Evolutionary conservation across 2,329 filamentous ascomycete genomes (phyloP), one percentile per base, ranked within the genome.

Genomic region (Xylaria sp.): DNA sequence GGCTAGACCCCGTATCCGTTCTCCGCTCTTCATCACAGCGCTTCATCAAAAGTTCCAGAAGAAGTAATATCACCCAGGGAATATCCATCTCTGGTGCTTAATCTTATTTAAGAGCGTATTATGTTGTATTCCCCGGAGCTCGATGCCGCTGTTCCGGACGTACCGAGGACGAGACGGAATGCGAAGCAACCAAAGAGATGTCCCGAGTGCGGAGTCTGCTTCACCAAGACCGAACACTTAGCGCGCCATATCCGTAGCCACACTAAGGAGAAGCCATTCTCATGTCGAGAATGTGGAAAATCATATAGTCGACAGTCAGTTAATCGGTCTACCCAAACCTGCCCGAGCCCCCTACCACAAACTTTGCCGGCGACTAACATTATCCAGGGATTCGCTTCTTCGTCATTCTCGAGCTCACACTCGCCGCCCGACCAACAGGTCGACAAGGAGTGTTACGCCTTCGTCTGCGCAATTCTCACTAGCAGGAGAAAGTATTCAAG

Each of bases 291-390:
- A 48, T 70, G 68, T 32, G 68, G 68, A 44, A 67, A 57, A 32
- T 70, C 68, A 28, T 70, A 70, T 37, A 70, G 68, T 68, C 68
- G 68, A 61, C 68, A 70, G 68, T 70, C 44, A 70, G 68, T 68
- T 23, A 28, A 39, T 48, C 28, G 3, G 39, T 15, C 55, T 20
- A 41, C 25, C n/a, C 23, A 15, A 25, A 56, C 7, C 46, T 39
- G 32, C 52, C 34, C 8, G 5, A 10, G 18, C 37, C 46, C 48
- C 13, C 25, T 55, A 6, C 54, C 25, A 15, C 4, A 13, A 55
- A n/a, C 7, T 4, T 32, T 41, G 44, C 7, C 20, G 13, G 39
- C n/a, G 37, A 56, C 56, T 70, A 62, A 70, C 41, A 54, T 34
- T 37, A 44, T n/a, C 25, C 59, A 70, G 68, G 44, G 68, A 70